Conservation (phyloP, 352 stramenopile genomes). For the Pythium folliculosum region DNA sequence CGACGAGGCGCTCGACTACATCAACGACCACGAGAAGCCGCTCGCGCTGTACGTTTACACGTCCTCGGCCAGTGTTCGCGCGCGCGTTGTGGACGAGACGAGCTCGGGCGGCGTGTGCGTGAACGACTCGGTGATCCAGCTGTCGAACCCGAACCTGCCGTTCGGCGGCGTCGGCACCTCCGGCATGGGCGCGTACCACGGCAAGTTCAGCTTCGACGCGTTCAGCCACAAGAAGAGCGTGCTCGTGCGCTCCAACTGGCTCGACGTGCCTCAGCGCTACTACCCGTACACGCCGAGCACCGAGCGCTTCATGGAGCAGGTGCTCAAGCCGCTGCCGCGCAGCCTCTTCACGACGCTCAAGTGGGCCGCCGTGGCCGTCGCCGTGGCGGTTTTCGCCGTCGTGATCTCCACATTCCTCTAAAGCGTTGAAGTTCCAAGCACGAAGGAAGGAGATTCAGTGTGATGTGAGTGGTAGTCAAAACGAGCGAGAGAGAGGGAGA, state of each 20-base stretch:
- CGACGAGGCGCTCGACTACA: conserved; percentile 25
- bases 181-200: conserved; percentile 62
- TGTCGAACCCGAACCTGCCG: conserved; percentile 46
- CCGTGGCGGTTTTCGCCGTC: conserved; percentile 30
- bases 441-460: too few species aligned
- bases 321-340: conserved; percentile 42
- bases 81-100: conserved; percentile 36
- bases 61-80: conserved; percentile 37
- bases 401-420: too few species aligned
- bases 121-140: conserved; percentile 74
- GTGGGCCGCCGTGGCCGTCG: conserved; percentile 33
- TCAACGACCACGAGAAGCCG: conserved; percentile 45
- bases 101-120: conserved; percentile 41
- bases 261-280: conserved; percentile 65
- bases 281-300: conserved; percentile 45
- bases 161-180: conserved; percentile 67
- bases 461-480: too few species aligned
- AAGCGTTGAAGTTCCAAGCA: too few species aligned
- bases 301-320: conserved; percentile 16
- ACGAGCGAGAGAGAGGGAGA: too few species aligned
- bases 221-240: conserved; percentile 64
- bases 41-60: conserved; percentile 35
- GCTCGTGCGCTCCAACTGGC: conserved; percentile 49
- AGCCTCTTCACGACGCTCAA: conserved; percentile 35
- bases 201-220: conserved; percentile 52